phyloP scores from a whole-genome alignment of 257 asterid genomes.

The Thymus quinquecostatus region DNA sequence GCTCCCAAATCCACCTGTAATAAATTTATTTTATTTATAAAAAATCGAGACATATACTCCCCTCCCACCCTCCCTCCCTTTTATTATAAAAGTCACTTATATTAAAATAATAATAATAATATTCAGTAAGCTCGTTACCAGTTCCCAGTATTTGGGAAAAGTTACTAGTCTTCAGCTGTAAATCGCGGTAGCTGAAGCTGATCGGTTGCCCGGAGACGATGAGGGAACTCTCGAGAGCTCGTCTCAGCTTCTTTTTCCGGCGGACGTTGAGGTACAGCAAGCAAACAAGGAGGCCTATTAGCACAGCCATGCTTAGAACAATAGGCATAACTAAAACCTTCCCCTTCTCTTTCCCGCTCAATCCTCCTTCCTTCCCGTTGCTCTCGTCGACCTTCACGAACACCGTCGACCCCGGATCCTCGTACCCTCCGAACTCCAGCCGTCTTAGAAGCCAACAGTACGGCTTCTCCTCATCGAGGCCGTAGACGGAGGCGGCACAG shows the following conservation, averaged over 20 bases:
- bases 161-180: conserved; percentile 61
- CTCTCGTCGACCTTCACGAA: conserved; percentile 59
- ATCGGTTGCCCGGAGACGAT: conserved; percentile 76
- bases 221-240: conserved; percentile 63
- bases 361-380: conserved; percentile 27
- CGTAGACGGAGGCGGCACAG: conserved; percentile 82
- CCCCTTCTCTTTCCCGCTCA: conserved; percentile 33
- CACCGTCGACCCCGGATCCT: conserved; percentile 77
- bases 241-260: conserved; percentile 53
- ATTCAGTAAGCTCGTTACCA: conserved; percentile 40
- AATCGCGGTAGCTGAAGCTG: conserved; percentile 69
- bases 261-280: conserved; percentile 56
- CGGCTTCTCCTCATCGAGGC: conserved; percentile 77
- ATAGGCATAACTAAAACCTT: conserved; percentile 78
- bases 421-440: conserved; percentile 83
- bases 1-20: conserved; percentile 86
- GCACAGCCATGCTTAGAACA: conserved; percentile 65
- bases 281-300: conserved; percentile 62
- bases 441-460: conserved; percentile 79
- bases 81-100: no score
- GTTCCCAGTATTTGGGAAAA: conserved; percentile 78
- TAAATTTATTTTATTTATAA: no score
- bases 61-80: no score
- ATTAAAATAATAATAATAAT: no score
- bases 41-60: no score